Evolutionary conservation across 768 basidiomycete species (phyloP), one percentile per base, ranked within the genome.

Genomic region (Cystobasidiopsis lactophilus): DNA sequence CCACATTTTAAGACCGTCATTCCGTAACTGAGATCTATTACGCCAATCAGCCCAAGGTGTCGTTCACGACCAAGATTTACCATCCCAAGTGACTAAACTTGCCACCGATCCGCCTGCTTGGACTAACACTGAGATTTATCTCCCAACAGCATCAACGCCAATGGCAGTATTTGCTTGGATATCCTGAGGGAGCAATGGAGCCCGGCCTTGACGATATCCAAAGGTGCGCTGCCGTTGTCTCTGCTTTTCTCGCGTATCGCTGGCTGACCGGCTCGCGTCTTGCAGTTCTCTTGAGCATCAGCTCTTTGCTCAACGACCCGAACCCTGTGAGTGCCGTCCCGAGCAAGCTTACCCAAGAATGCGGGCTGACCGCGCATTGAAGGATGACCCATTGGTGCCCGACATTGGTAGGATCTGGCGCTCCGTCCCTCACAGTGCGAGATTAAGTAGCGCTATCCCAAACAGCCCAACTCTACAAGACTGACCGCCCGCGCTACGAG

Each of bases 41-140:
- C n/a, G n/a, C n/a, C 80, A 95, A 96, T 72, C 93, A 93, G 40
- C 93, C 93, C 70, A 98, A 98, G 77, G 86, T 98, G 71, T 81
- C 81, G 73, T 98, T 98, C 70, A 91, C 86, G 60, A 96, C 93
- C 66, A 95, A 93, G 82, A 95, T 95, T 63, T 96, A 95, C 69
- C 91, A 96, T 70, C 91, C 91, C 33, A 96, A 96, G 59, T 60
- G 18, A 16, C 56, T 26, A 31, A 26, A 26, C 14, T 10, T 48
- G 10, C 21, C n/a, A 26, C 46, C 21, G 21, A 18, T 48, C 29
- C 11, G 43, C 18, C 3, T 16, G 29, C 3, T 14, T 2, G 3
- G 3, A 29, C 43, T 38, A 14, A 19, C 13, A 1, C n/a, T 10
- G 18, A 30, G 2, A 50, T 44, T 48, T 38, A 31, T 37, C 26